Evolutionary conservation across 306 rosid species (phyloP).

Genomic region (Amphicarpaea edgeworthii): DNA sequence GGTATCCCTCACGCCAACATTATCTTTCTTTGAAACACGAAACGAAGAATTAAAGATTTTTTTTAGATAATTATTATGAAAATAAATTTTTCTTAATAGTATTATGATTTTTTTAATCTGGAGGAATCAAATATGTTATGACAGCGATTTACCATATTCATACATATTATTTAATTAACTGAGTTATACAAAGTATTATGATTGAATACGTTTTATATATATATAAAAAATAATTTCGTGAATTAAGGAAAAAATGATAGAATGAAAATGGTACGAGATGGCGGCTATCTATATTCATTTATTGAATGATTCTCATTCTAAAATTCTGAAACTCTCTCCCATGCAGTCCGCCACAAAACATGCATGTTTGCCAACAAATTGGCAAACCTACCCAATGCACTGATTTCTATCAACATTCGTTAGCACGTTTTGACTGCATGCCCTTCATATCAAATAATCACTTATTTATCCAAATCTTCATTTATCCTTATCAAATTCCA

Average conservation of each 20-base stretch:
- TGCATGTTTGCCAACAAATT: conserved; percentile 35
- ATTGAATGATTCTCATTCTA: conserved; percentile 9
- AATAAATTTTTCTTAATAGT: too few species aligned
- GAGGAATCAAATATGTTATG: too few species aligned
- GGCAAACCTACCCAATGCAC: conserved; percentile 25
- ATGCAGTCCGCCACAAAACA: conserved; percentile 45
- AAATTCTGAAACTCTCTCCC: neutral
- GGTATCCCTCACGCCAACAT: conserved; percentile 13
- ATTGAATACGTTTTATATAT: too few species aligned
- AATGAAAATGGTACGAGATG: neutral
- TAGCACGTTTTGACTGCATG: too few species aligned
- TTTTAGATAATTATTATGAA: too few species aligned
- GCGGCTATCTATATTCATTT: neutral
- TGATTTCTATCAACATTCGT: conserved; percentile 30
- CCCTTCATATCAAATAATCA: conserved; percentile 17
- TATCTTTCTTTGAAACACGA: neutral
- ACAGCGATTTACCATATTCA: too few species aligned
- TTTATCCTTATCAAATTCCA: neutral
- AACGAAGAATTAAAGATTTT: too few species aligned
- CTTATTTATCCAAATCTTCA: neutral
- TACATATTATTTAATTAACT: too few species aligned
- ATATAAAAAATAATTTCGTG: too few species aligned
- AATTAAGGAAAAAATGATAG: neutral
- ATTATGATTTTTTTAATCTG: too few species aligned
- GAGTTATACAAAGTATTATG: too few species aligned